Base-by-base conservation (phyloP, 768 basidiomycete genomes). In the Lactarius hengduanensis region DNA sequence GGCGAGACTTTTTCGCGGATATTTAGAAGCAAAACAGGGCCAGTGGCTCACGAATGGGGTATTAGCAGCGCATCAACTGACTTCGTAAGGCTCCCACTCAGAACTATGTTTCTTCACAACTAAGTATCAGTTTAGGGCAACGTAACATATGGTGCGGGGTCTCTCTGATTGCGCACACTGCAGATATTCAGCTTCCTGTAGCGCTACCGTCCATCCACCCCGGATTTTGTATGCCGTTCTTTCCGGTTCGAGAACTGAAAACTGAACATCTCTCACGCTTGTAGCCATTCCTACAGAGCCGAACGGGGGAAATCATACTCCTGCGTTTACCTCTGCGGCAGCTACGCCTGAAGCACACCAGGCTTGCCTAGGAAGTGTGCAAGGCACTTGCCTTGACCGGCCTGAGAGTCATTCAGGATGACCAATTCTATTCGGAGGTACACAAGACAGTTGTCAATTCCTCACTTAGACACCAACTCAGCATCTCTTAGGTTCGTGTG, bases 221-320 rank as follows among this genome's bases (percentile, higher is more conserved):
- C 26, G 85, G 86, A 16, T 92, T 88, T 71, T 83, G 88, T 86
- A 69, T 58, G 70, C 36, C 9, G 61, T 15, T 36, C 59, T 38
- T 65, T 10, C 54, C 50, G 32, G 40, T 7, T 57, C 50, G 9
- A 28, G 38, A 1, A 7, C 6, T 11, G 32, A 63, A 63, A 7
- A 50, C 54, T 61, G 55, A 50, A 11, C 26, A 30, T 18, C 1
- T 61, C 34, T 64, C n/a, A 34, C 22, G 38, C 53, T 26, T 22
- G 26, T 28, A 92, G 91, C 89, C 13, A 94, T 94, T 50, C 92
- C 92, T 3, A 91, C 89, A 0, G 79, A 85, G 26, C 73, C 78
- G 0, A 80, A 86, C 69, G 92, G 91, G 13, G 91, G 91, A 9
- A 93, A 93, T 72, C 92, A 94, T 70, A 93, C 92, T 0, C 77